Percentiles rank a stretch among this genome's conserved stretches.
These are phyloP conservation scores for Blastobotrys serpentis DNA, from an alignment of 1,139 yeast genomes.

Conservation along the genomic window DNA sequence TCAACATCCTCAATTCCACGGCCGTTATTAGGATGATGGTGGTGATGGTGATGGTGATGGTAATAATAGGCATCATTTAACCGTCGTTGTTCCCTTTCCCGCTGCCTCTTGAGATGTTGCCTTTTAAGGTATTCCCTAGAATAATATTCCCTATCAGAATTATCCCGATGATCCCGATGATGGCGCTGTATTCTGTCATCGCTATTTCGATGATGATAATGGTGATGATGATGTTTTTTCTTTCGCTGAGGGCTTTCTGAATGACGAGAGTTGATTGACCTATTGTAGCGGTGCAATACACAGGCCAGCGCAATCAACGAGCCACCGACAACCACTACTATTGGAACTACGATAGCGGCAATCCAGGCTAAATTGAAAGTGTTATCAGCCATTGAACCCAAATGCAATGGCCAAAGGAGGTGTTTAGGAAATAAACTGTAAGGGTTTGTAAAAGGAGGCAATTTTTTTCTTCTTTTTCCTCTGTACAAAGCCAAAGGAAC, in stretches of 20 bases:
- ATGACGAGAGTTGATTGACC: background rate
- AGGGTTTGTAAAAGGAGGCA: background rate
- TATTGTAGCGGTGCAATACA: background rate
- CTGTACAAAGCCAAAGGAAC: background rate
- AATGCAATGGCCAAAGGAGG: conserved; percentile 6
- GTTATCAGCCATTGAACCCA: conserved; percentile 8
- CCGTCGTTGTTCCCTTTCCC: background rate
- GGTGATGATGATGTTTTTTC: conserved; percentile 5
- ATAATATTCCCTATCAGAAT: background rate
- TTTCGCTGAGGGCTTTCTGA: conserved; percentile 5
- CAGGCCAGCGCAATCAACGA: conserved; percentile 14
- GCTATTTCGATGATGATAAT: conserved; percentile 3
- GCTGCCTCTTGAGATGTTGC: conserved; percentile 8
- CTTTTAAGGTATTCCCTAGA: background rate
- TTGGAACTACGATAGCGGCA: conserved; percentile 34
- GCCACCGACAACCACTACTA: conserved; percentile 24
- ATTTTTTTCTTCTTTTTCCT: background rate
- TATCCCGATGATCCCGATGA: conserved; percentile 1
- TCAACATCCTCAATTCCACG: background rate
- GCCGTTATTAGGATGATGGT: no score
- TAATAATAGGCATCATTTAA: background rate
- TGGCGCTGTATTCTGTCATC: background rate
- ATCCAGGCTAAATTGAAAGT: conserved; percentile 24
- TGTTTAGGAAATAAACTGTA: background rate
- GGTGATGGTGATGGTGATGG: conserved; percentile 11